These are phyloP conservation scores for Hypholoma fasciculare DNA, from an alignment of 768 basidiomycete genomes.

Conservation along the genomic window DNA sequence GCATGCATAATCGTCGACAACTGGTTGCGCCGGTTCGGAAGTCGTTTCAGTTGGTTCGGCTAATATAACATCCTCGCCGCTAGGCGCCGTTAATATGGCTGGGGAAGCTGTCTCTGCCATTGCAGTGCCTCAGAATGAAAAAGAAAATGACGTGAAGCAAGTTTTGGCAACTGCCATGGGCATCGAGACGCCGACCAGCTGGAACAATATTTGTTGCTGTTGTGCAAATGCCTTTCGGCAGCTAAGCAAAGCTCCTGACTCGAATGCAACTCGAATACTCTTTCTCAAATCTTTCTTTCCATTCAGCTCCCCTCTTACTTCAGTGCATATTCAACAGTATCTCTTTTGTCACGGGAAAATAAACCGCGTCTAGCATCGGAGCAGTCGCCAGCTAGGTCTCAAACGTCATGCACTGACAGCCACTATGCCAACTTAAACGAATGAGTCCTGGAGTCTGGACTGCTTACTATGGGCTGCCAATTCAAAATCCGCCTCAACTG, in stretches of 20 bases:
- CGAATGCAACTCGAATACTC: no score
- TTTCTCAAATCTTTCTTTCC: no score
- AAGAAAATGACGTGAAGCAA: not conserved
- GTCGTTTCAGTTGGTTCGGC: conserved; percentile 2
- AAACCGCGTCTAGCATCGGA: no score
- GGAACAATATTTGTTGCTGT: conserved; percentile 14
- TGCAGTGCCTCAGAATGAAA: conserved; percentile 1
- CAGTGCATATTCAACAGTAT: no score
- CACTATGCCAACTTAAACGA: not conserved
- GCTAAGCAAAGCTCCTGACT: no score
- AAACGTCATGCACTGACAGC: not conserved
- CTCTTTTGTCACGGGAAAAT: no score
- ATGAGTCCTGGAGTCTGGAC: no score
- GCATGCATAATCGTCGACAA: conserved; percentile 37
- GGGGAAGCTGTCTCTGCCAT: conserved; percentile 25
- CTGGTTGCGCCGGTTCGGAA: conserved; percentile 16
- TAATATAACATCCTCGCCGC: conserved; percentile 29
- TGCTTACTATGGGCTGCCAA: not conserved
- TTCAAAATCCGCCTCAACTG: conserved; percentile 10
- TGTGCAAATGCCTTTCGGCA: conserved; percentile 6
- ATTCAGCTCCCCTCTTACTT: no score
- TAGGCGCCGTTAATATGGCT: conserved; percentile 20
- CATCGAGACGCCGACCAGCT: not conserved
- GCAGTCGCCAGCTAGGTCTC: no score
- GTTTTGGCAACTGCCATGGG: not conserved